Evolutionary conservation across 2,329 filamentous ascomycete species (phyloP).

Genomic region (Didymella arachidicola): DNA sequence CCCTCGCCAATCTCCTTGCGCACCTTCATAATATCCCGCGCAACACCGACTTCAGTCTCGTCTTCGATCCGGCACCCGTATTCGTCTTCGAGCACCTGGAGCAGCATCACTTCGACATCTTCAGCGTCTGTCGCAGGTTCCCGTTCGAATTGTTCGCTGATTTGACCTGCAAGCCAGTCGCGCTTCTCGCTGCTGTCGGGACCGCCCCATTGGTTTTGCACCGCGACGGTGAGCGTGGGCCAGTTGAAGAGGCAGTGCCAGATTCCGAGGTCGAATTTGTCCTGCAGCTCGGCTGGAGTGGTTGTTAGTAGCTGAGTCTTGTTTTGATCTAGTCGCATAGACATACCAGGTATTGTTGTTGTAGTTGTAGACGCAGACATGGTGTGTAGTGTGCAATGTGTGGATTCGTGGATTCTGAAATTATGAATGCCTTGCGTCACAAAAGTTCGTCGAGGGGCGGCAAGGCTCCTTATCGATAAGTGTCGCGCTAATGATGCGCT

Average conservation of each 20-base stretch:
- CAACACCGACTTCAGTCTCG: slow-evolving; percentile 78
- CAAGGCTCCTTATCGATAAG: slow-evolving; percentile 18
- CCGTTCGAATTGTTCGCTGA: slow-evolving; percentile 76
- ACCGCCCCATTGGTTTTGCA: slow-evolving; percentile 88
- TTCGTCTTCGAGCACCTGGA: slow-evolving; percentile 94
- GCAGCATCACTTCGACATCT: slow-evolving; percentile 82
- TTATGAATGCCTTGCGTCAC: slow-evolving; percentile 18
- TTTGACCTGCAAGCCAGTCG: slow-evolving; percentile 92
- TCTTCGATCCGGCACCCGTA: slow-evolving; percentile 95
- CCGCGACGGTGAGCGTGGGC: slow-evolving; percentile 86
- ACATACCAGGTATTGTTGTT: slow-evolving; percentile 19
- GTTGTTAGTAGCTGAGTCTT: slow-evolving; percentile 8
- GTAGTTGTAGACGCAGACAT: slow-evolving; percentile 22
- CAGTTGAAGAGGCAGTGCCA: slow-evolving; percentile 86
- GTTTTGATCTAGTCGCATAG: neutral
- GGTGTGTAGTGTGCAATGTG: neutral
- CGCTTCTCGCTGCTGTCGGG: slow-evolving; percentile 84
- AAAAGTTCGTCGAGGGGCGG: slow-evolving; percentile 20
- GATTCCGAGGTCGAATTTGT: slow-evolving; percentile 78
- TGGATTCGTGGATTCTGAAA: slow-evolving; percentile 2
- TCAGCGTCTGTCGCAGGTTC: slow-evolving; percentile 72
- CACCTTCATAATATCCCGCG: slow-evolving; percentile 73
- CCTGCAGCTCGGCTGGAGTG: slow-evolving; percentile 35
- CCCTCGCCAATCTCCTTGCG: slow-evolving; percentile 70
- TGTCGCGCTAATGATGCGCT: slow-evolving; percentile 1